These are phyloP conservation scores for Saccharomyces hybrid DNA, from an alignment of 1,139 yeast species.

Conservation along the genomic window DNA sequence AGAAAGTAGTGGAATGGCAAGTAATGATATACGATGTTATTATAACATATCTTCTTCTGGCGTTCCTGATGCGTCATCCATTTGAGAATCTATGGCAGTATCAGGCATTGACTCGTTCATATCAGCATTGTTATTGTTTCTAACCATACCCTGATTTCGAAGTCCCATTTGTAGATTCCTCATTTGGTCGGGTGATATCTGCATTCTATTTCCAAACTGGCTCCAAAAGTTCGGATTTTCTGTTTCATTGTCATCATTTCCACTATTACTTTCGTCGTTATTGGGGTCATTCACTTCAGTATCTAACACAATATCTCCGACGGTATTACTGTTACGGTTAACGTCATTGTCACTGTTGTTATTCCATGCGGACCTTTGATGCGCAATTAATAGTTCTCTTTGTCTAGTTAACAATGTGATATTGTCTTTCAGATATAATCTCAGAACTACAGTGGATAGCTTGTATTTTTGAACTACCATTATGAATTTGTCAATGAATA, in stretches of 20 bases:
- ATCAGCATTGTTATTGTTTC: neutral
- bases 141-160: constrained; percentile 10
- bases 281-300: constrained; percentile 1
- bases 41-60: constrained; percentile 25
- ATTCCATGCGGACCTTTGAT: constrained; percentile 20
- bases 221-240: constrained; percentile 18
- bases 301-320: constrained; percentile 2
- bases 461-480: constrained; percentile 26
- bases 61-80: constrained; percentile 22
- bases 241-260: constrained; percentile 9
- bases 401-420: constrained; percentile 30
- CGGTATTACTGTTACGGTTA: constrained; percentile 2
- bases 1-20: neutral
- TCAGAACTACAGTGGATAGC: constrained; percentile 27
- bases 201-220: constrained; percentile 18
- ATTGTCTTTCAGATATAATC: constrained; percentile 29
- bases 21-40: neutral
- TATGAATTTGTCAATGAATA: constrained; percentile 24
- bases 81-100: constrained; percentile 11
- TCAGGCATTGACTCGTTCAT: constrained; percentile 10
- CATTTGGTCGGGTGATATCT: constrained; percentile 22
- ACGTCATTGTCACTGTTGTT: constrained; percentile 1
- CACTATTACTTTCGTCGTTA: neutral
- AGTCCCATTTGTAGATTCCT: constrained; percentile 23
- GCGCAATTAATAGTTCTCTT: constrained; percentile 27